phyloP scores from a whole-genome alignment of 805 yeast genomes.

The Candida sonorensis region DNA sequence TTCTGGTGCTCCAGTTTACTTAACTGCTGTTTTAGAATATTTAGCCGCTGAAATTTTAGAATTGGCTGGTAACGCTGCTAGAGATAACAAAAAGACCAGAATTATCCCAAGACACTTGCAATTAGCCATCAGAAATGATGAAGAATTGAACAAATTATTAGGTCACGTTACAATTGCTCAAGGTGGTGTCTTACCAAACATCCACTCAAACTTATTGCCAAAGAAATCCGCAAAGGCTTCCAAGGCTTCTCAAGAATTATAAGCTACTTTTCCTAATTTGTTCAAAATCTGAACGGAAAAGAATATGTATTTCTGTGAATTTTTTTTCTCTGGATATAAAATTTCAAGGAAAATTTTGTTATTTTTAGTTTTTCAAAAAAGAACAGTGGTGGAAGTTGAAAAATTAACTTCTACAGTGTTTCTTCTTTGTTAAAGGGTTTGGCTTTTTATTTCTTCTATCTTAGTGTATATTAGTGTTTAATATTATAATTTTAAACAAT shows the following conservation, averaged over 20 bases:
- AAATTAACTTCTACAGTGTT: no score
- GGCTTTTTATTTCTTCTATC: constrained; percentile 8
- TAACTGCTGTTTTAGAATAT: constrained; percentile 95
- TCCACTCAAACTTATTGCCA: constrained; percentile 84
- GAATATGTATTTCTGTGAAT: no score
- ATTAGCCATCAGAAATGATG: constrained; percentile 98
- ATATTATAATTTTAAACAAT: constrained; percentile 11
- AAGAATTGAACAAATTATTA: constrained; percentile 91
- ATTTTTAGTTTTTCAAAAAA: no score
- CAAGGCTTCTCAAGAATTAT: constrained; percentile 55
- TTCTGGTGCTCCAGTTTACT: constrained; percentile 98
- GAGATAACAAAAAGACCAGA: constrained; percentile 98
- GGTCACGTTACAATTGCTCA: constrained; percentile 94
- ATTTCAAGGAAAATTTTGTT: no score
- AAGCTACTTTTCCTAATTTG: constrained; percentile 15
- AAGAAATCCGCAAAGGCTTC: constrained; percentile 45
- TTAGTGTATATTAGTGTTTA: constrained; percentile 24
- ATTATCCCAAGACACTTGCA: constrained; percentile 98
- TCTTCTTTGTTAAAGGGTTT: constrained; percentile 7
- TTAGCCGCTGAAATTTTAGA: constrained; percentile 97
- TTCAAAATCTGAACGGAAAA: no score
- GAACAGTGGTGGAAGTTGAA: no score
- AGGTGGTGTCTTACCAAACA: constrained; percentile 99
- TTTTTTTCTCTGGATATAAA: background rate
- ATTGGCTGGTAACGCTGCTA: constrained; percentile 98